Evolutionary conservation across 805 yeast genomes (phyloP).

Genomic region (Pichia paraexigua): DNA sequence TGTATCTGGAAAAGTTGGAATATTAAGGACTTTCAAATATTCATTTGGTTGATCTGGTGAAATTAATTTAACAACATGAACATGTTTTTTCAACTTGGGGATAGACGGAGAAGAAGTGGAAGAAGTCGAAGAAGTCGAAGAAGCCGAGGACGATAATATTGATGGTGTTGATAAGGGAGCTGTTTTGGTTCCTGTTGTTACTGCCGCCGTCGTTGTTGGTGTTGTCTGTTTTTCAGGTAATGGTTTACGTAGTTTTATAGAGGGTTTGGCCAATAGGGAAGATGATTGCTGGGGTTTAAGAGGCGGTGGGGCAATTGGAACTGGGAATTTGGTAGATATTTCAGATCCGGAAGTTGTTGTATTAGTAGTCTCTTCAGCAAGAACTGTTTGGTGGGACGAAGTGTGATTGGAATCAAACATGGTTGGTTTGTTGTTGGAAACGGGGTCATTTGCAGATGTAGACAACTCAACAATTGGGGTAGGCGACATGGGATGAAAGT

Average conservation of each 20-base stretch:
- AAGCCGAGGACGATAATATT: not conserved
- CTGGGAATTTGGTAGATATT: not conserved
- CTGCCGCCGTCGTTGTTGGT: too few species aligned
- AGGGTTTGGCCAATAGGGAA: not conserved
- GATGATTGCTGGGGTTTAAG: not conserved
- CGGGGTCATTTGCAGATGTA: not conserved
- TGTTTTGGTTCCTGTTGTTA: not conserved
- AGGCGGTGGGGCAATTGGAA: not conserved
- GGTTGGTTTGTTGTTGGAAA: not conserved
- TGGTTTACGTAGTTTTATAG: not conserved
- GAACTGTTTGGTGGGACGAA: not conserved
- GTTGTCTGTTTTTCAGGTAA: not conserved
- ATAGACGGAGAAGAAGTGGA: not conserved
- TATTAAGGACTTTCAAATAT: conserved; percentile 57
- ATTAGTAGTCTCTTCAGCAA: not conserved
- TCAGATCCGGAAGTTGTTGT: not conserved
- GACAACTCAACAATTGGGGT: conserved; percentile 14
- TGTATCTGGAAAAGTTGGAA: conserved; percentile 78
- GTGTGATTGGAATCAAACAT: not conserved
- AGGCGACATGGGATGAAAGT: conserved; percentile 24
- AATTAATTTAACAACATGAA: conserved; percentile 59
- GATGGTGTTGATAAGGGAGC: conserved; percentile 3
- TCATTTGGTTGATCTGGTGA: conserved; percentile 71
- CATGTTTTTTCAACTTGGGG: conserved; percentile 23
- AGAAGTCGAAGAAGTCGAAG: not conserved